phyloP scores from a whole-genome alignment of 306 rosid species.

The Urtica urens region DNA sequence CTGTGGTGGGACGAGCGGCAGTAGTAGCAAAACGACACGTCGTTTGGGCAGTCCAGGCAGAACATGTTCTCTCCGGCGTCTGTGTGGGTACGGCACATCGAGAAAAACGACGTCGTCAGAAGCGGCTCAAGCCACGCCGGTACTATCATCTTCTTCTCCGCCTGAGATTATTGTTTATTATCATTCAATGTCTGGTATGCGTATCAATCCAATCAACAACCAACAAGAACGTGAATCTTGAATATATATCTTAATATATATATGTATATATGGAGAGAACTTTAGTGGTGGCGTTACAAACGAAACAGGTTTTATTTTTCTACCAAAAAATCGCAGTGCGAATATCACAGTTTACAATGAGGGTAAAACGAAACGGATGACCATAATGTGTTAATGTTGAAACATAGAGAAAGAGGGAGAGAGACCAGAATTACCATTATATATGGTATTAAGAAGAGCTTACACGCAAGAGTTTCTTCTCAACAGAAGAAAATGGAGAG shows the following conservation, averaged over 20 bases:
- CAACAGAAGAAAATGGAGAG: too few species aligned
- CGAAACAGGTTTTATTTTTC: too few species aligned
- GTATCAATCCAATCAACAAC: background rate
- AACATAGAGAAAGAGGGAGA: background rate
- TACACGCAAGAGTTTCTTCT: too few species aligned
- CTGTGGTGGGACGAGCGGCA: slow-evolving; percentile 84
- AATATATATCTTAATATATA: background rate
- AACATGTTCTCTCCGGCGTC: slow-evolving; percentile 92
- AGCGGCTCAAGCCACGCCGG: slow-evolving; percentile 87
- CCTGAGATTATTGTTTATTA: too few species aligned
- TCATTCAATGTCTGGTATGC: too few species aligned
- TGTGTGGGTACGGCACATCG: slow-evolving; percentile 56
- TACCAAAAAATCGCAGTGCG: too few species aligned
- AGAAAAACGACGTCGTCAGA: slow-evolving; percentile 58
- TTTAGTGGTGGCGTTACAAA: too few species aligned
- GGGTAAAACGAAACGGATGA: too few species aligned
- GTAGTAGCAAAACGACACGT: slow-evolving; percentile 75
- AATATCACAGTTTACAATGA: too few species aligned
- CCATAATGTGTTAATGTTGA: too few species aligned
- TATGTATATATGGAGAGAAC: background rate
- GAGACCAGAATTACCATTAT: background rate
- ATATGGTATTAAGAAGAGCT: too few species aligned
- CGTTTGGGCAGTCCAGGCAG: slow-evolving; percentile 59
- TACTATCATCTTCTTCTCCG: slow-evolving; percentile 51
- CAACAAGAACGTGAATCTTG: background rate